Evolutionary conservation across 164 flowering plant species (phyloP).

Genomic region (Paratinospora sagittata): DNA sequence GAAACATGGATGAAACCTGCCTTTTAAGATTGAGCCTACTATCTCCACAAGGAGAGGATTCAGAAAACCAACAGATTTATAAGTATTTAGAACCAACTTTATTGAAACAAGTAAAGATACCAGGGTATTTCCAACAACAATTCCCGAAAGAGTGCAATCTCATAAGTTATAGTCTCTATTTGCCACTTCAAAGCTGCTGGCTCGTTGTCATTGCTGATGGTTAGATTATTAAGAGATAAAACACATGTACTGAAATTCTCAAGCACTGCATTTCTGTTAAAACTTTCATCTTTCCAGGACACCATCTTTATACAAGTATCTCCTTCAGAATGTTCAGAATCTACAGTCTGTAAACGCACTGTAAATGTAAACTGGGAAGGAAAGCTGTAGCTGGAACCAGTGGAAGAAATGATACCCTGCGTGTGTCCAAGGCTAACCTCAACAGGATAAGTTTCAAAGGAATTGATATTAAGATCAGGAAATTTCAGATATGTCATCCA

Average conservation of each 20-base stretch:
- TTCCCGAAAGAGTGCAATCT: constrained; percentile 55
- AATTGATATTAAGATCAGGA: constrained; percentile 24
- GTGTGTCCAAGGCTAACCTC: constrained; percentile 52
- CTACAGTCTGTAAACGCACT: constrained; percentile 27
- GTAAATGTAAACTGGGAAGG: constrained; percentile 39
- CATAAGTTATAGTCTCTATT: constrained; percentile 36
- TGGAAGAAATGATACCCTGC: constrained; percentile 49
- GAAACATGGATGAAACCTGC: neutral
- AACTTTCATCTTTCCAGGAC: constrained; percentile 50
- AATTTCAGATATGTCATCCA: constrained; percentile 58
- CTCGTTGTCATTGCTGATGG: constrained; percentile 25
- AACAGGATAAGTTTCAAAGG: constrained; percentile 34
- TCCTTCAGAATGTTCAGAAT: constrained; percentile 18
- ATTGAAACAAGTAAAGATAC: constrained; percentile 26
- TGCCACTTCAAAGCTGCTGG: constrained; percentile 35
- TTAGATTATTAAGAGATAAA: constrained; percentile 23
- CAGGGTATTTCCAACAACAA: constrained; percentile 47
- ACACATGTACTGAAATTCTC: constrained; percentile 24
- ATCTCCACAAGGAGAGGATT: neutral
- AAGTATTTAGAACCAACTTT: neutral
- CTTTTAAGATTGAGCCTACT: neutral
- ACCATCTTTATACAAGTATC: constrained; percentile 21
- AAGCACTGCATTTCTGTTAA: constrained; percentile 19
- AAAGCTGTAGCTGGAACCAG: constrained; percentile 33
- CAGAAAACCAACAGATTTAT: neutral